These are phyloP conservation scores for Boletus coccyginus DNA, from an alignment of 768 basidiomycete species.

Conservation along the genomic window DNA sequence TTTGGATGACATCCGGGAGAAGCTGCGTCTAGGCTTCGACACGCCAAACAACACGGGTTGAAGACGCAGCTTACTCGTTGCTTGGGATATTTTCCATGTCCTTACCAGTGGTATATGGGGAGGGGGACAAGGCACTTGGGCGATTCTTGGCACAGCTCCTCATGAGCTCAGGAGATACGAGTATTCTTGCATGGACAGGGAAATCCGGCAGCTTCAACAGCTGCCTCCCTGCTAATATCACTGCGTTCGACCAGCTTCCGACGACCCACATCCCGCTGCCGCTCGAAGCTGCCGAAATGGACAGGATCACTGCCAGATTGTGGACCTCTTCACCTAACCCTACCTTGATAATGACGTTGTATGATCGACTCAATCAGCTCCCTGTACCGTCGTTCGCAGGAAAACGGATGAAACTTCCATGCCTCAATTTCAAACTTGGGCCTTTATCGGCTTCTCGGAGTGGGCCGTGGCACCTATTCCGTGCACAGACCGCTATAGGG, in stretches of 20 bases:
- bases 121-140: background rate
- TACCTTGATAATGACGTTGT: background rate
- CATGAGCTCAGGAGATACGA: background rate
- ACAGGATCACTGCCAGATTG: background rate
- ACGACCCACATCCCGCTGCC: no score
- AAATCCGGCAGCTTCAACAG: background rate
- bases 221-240: no score
- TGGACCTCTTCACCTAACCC: background rate
- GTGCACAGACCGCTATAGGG: background rate
- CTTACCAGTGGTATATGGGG: background rate
- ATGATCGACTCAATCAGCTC: background rate
- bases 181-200: background rate
- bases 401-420: background rate
- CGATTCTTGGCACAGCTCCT: background rate
- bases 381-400: background rate
- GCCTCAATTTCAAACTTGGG: background rate
- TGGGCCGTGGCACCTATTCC: background rate
- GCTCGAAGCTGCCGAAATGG: no score
- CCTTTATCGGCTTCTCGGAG: background rate
- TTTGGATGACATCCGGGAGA: background rate
- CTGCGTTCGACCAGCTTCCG: no score
- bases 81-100: background rate
- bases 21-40: background rate
- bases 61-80: background rate
- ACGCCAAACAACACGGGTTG: conserved; percentile 1